Evolutionary conservation across 306 rosid genomes (phyloP).

Genomic region (Castanea sativa): DNA sequence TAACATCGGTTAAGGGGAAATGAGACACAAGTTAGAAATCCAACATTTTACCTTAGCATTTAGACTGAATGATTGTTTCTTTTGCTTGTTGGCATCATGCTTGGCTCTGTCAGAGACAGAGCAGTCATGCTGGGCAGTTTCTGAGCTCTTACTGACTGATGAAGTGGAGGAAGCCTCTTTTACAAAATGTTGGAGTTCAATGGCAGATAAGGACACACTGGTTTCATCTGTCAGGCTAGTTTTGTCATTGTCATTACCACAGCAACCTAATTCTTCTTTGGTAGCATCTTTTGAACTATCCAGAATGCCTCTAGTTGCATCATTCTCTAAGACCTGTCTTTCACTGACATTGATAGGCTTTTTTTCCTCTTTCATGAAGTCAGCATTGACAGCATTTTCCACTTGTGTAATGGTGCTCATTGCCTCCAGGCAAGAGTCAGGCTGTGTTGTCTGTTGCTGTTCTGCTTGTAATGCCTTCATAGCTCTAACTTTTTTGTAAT

Average conservation of each 20-base stretch:
- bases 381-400: not conserved
- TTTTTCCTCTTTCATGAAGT: not conserved
- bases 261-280: conserved; percentile 1
- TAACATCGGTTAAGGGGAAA: not conserved
- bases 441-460: conserved; percentile 8
- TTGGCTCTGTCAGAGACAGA: conserved; percentile 7
- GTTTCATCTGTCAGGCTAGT: not conserved
- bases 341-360: not conserved
- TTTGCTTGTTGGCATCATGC: conserved; percentile 5
- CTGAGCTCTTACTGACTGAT: not conserved
- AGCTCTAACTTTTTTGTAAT: conserved; percentile 24
- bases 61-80: not conserved
- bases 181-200: not conserved
- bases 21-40: not conserved
- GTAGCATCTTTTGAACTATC: not conserved
- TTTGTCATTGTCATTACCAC: not conserved
- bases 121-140: conserved; percentile 6
- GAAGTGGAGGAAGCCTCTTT: not conserved
- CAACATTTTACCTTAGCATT: conserved; percentile 16
- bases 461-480: conserved; percentile 19
- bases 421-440: not conserved
- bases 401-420: not conserved
- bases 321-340: not conserved
- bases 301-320: not conserved
- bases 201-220: not conserved